These are phyloP conservation scores for Dactylorhiza incarnata DNA, from an alignment of 106 monocot species.

Conservation along the genomic window DNA sequence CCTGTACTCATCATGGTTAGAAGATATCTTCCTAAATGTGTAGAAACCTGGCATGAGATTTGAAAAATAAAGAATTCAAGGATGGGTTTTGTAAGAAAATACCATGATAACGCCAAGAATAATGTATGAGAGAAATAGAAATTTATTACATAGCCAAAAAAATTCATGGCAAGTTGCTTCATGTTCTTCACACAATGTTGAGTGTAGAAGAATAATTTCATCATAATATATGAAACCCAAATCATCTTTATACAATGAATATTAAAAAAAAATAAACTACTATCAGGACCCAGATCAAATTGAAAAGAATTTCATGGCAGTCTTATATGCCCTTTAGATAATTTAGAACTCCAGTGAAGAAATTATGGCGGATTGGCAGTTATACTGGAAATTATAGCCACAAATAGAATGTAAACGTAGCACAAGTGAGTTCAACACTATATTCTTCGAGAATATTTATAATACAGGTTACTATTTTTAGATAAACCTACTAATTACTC, in stretches of 20 bases:
- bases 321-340: background rate
- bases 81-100: background rate
- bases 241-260: background rate
- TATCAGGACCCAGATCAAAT: background rate
- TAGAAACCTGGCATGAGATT: slow-evolving; percentile 29
- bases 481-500: slow-evolving; percentile 11
- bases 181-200: background rate
- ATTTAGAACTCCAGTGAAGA: background rate
- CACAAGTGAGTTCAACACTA: background rate
- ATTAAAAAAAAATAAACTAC: background rate
- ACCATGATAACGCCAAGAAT: background rate
- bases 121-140: background rate
- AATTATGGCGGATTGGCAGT: background rate
- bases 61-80: background rate
- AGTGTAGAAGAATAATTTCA: background rate
- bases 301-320: background rate
- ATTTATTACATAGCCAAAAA: background rate
- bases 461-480: background rate
- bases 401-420: background rate
- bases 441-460: background rate
- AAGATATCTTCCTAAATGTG: slow-evolving; percentile 79
- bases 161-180: background rate
- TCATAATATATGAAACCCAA: background rate
- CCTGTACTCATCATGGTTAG: slow-evolving; percentile 96
- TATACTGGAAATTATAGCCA: background rate